These are phyloP conservation scores for Exophiala bonariae DNA, from an alignment of 2,329 filamentous ascomycete species.

Conservation along the genomic window DNA sequence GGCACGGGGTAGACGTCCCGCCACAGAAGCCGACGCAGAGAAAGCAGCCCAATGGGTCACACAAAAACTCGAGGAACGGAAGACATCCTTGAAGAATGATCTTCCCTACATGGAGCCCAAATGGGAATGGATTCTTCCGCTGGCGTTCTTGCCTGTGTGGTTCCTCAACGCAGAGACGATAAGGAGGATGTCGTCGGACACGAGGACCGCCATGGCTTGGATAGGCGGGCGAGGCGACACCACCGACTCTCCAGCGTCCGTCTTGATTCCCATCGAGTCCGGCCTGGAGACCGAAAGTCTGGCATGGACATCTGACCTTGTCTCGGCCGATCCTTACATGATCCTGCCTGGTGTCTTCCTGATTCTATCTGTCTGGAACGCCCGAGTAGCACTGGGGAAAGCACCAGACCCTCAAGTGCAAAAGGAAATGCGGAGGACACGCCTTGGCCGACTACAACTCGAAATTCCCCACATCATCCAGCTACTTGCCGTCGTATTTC, in stretches of 20 bases:
- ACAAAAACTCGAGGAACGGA: conserved; percentile 14
- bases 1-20: conserved; percentile 11
- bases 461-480: conserved; percentile 11
- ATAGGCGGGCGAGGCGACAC: conserved; percentile 11
- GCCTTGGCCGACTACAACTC: not conserved
- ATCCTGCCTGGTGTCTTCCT: conserved; percentile 18
- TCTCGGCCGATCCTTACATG: conserved; percentile 15
- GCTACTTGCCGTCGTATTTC: conserved; percentile 10
- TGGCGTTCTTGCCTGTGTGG: conserved; percentile 23
- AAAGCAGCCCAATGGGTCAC: conserved; percentile 17
- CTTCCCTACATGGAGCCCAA: conserved; percentile 3
- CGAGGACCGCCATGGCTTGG: conserved; percentile 12
- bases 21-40: conserved; percentile 9
- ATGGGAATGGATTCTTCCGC: conserved; percentile 4
- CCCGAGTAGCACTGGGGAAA: conserved; percentile 8
- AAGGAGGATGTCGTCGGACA: conserved; percentile 19
- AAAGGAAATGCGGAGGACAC: no score
- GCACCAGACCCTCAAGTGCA: no score
- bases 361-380: conserved; percentile 12
- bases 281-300: conserved; percentile 57
- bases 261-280: conserved; percentile 43
- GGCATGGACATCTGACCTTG: conserved; percentile 62
- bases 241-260: conserved; percentile 16
- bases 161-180: conserved; percentile 20
- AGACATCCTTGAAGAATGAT: conserved; percentile 26